A percentile compares a stretch with the other conserved stretches of the same genome.
Conservation (phyloP, 2,329 filamentous ascomycete species). For the Paraphaeosphaeria sporulosa region DNA sequence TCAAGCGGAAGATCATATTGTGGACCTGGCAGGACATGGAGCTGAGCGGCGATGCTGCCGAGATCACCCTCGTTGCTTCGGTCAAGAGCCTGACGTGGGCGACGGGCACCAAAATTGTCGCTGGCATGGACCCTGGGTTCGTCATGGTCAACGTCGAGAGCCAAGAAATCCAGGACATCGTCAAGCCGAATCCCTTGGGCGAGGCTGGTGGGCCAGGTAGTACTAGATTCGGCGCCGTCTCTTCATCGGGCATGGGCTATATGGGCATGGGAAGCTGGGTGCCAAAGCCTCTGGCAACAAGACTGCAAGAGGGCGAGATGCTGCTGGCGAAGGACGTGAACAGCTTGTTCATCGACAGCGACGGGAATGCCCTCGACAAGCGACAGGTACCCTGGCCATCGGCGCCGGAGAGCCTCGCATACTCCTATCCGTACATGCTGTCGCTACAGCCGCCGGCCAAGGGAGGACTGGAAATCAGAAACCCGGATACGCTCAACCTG, state of each 20-base stretch:
- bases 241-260: slow-evolving; percentile 90
- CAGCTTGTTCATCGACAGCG: slow-evolving; percentile 85
- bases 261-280: slow-evolving; percentile 93
- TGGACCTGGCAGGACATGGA: slow-evolving; percentile 99
- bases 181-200: slow-evolving; percentile 75
- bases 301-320: slow-evolving; percentile 82
- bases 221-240: slow-evolving; percentile 82
- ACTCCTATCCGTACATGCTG: slow-evolving; percentile 95
- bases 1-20: slow-evolving; percentile 86
- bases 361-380: slow-evolving; percentile 82
- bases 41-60: slow-evolving; percentile 73
- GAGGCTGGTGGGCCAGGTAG: slow-evolving; percentile 70
- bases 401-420: slow-evolving; percentile 90
- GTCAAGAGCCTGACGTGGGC: slow-evolving; percentile 93
- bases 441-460: slow-evolving; percentile 84
- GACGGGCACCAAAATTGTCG: slow-evolving; percentile 83
- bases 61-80: slow-evolving; percentile 81
- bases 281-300: slow-evolving; percentile 86
- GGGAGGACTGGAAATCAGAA: slow-evolving; percentile 86
- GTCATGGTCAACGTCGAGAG: slow-evolving; percentile 84
- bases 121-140: slow-evolving; percentile 90
- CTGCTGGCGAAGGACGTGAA: slow-evolving; percentile 98
- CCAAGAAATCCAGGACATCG: slow-evolving; percentile 78
- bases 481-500: slow-evolving; percentile 88
- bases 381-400: slow-evolving; percentile 90